Base-by-base conservation (phyloP, 768 basidiomycete species). In the Xanthoconium stramineum region DNA sequence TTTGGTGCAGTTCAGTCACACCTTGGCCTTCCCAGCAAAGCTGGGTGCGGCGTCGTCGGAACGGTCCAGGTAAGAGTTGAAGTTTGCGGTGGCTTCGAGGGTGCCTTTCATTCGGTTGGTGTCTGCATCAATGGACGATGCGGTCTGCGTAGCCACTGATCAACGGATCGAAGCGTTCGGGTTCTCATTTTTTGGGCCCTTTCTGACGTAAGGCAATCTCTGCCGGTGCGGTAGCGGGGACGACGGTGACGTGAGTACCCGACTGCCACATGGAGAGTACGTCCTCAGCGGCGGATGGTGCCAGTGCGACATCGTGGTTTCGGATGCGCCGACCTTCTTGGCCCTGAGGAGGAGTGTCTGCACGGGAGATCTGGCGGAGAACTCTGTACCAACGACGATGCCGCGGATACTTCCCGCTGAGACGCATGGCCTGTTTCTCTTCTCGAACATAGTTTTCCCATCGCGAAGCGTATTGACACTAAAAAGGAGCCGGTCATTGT, bases 51-150 rank as follows among this genome's bases (percentile, higher is more conserved):
- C 56, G 24, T 53, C n/a, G 15, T 50, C 58, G 11, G 47, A 53
- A 37, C 64, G 64, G 48, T 63, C 57, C 32, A 65, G 47, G 42
- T 58, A 66, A 7, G 50, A 60, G 3, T 66, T 60, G 53, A 65
- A 65, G 36, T 63, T 63, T 5, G 61, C 56, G 39, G 66, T 48
- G 1, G 50, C 20, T 32, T 66, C 55, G 12, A 65, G 52, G 33
- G 58, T 42, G 20, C 44, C 35, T 14, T 1, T 2, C 28, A 54
- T 38, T 17, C 51, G 56, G 24, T 8, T n/a, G 14, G 28, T 19
- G 1, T 55, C 33, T 35, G 56, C 57, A 12, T 58, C 48, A 33
- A 24, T 6, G 15, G 29, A 66, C 9, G 10, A 38, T 1, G 35
- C 6, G 47, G 30, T 36, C 39, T 29, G 64, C 52, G 50, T 56